Conservation (phyloP, 2,329 filamentous ascomycete genomes). For the Colletotrichum nymphaeae region DNA sequence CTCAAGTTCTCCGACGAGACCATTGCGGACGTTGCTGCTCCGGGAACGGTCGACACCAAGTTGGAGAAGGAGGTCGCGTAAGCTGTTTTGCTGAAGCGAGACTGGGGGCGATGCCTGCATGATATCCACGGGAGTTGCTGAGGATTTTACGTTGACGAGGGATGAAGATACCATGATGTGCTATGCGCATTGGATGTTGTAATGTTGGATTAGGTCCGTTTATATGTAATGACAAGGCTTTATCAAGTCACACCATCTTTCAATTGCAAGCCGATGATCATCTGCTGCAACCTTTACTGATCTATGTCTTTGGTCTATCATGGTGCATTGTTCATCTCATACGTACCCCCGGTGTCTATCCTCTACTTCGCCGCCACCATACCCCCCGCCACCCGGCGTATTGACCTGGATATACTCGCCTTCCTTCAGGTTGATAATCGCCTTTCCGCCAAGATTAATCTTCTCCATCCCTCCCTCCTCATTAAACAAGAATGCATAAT, state of each 20-base stretch:
- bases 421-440: slow-evolving; percentile 43
- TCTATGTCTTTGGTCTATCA: neutral
- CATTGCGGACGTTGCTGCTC: slow-evolving; percentile 71
- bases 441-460: slow-evolving; percentile 47
- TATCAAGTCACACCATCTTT: neutral
- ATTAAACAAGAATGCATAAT: slow-evolving; percentile 44
- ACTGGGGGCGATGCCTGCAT: neutral
- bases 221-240: slow-evolving; percentile 3
- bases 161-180: slow-evolving; percentile 14
- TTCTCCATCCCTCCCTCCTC: slow-evolving; percentile 40
- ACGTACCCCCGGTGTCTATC: slow-evolving; percentile 31
- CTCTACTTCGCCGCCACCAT: slow-evolving; percentile 28
- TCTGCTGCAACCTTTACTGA: neutral
- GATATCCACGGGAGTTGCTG: slow-evolving; percentile 6
- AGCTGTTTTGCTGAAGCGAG: neutral
- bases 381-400: slow-evolving; percentile 49
- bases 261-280: neutral
- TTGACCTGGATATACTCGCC: slow-evolving; percentile 50
- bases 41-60: slow-evolving; percentile 31
- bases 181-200: neutral
- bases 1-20: slow-evolving; percentile 88
- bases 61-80: slow-evolving; percentile 15
- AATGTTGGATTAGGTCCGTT: neutral
- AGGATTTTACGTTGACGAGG: slow-evolving; percentile 1
- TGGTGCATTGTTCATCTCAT: neutral